These are phyloP conservation scores for Saccharomyces hybrid DNA, from an alignment of 1,139 yeast species.

Conservation along the genomic window DNA sequence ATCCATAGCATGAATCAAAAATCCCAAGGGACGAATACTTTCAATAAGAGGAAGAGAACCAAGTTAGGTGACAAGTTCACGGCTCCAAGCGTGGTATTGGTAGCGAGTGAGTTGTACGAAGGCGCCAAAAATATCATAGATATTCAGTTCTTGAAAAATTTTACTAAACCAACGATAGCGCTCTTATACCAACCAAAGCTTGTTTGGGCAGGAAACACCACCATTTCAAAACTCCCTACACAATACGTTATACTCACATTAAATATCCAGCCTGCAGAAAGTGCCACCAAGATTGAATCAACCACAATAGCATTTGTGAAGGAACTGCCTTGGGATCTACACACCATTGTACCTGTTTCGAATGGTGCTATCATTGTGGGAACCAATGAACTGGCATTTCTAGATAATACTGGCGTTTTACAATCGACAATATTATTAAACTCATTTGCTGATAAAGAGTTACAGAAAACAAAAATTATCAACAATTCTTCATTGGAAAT, in stretches of 20 bases:
- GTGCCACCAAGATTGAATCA: constrained; percentile 10
- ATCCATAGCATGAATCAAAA: constrained; percentile 29
- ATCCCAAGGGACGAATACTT: constrained; percentile 24
- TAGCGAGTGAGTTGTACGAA: constrained; percentile 49
- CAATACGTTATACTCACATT: constrained; percentile 20
- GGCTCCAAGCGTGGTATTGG: constrained; percentile 37
- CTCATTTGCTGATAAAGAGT: constrained; percentile 19
- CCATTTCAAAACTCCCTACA: constrained; percentile 19
- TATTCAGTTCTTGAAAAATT: constrained; percentile 59
- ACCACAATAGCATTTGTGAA: constrained; percentile 22
- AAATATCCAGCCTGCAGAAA: constrained; percentile 11
- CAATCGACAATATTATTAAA: constrained; percentile 26
- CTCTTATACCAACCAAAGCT: constrained; percentile 54
- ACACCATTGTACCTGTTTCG: constrained; percentile 54
- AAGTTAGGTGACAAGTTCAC: constrained; percentile 8
- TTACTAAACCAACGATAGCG: constrained; percentile 74
- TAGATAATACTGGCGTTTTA: constrained; percentile 65
- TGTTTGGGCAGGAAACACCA: constrained; percentile 65
- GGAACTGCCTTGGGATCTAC: constrained; percentile 68
- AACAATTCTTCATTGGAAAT: constrained; percentile 22
- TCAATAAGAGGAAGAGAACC: constrained; percentile 15
- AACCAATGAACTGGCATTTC: constrained; percentile 66
- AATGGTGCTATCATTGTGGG: constrained; percentile 72
- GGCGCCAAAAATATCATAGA: constrained; percentile 58
- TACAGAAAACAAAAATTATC: constrained; percentile 21